Percentiles rank a stretch among this genome's conserved stretches.
These are phyloP conservation scores for Neofusicoccum parvum DNA, from an alignment of 2,329 filamentous ascomycete genomes.

Conservation along the genomic window DNA sequence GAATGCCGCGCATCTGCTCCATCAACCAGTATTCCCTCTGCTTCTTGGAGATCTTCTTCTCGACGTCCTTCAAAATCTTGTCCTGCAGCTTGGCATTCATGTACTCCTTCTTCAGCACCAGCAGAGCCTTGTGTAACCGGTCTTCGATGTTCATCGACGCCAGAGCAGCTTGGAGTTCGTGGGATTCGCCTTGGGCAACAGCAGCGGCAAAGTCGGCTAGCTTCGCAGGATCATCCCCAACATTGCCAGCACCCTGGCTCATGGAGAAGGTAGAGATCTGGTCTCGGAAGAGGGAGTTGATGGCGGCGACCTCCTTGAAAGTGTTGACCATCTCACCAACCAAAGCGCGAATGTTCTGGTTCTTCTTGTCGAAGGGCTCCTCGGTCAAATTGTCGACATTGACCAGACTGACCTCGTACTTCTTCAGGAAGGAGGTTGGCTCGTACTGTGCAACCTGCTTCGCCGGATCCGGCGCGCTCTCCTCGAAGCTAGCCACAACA, in stretches of 20 bases:
- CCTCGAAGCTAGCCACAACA: constrained; percentile 96
- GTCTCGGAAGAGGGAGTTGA: constrained; percentile 94
- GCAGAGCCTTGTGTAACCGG: constrained; percentile 84
- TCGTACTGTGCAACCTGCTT: constrained; percentile 62
- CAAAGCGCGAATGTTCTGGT: constrained; percentile 83
- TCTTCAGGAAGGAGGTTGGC: constrained; percentile 86
- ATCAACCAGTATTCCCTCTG: constrained; percentile 98
- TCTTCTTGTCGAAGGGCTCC: constrained; percentile 87
- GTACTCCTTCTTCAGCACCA: constrained; percentile 94
- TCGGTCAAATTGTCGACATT: constrained; percentile 93
- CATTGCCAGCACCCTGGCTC: constrained; percentile 91
- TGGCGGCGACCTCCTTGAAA: constrained; percentile 92
- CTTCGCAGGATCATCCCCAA: constrained; percentile 92
- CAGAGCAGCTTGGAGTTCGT: constrained; percentile 89
- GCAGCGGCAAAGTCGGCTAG: constrained; percentile 96
- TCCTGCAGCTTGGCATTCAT: constrained; percentile 97
- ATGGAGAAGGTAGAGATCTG: constrained; percentile 97
- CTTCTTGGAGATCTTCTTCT: constrained; percentile 94
- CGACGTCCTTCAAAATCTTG: constrained; percentile 97
- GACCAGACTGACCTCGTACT: constrained; percentile 89
- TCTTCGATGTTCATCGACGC: constrained; percentile 89
- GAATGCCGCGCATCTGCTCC: constrained; percentile 99
- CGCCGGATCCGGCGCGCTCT: constrained; percentile 65
- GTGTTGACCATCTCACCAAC: constrained; percentile 98
- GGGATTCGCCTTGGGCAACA: constrained; percentile 84